Percentiles rank a stretch among this genome's conserved stretches.
Conservation (phyloP, 2,329 filamentous ascomycete species). For the Pseudogymnoascus sp. region DNA sequence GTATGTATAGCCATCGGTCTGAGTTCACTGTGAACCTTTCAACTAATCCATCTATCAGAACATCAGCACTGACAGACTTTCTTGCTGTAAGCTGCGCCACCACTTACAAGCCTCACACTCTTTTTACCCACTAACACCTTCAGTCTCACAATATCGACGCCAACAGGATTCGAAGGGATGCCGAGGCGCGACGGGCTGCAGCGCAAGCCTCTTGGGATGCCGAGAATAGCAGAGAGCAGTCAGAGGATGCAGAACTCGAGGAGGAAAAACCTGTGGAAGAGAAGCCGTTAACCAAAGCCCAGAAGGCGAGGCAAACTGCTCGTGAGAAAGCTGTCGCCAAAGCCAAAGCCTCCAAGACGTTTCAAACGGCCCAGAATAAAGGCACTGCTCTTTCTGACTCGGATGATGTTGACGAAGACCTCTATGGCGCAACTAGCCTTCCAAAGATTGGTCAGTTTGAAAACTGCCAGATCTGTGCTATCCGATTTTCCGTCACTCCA, state of each 20-base stretch:
- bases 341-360: conserved; percentile 52
- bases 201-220: conserved; percentile 28
- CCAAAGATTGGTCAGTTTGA: conserved; percentile 77
- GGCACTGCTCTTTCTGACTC: conserved; percentile 35
- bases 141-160: conserved; percentile 62
- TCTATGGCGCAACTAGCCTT: conserved; percentile 28
- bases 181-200: conserved; percentile 36
- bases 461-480: conserved; percentile 77
- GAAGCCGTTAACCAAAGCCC: conserved; percentile 21
- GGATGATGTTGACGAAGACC: conserved; percentile 26
- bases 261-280: conserved; percentile 30
- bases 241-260: conserved; percentile 36
- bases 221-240: not conserved
- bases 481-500: conserved; percentile 85
- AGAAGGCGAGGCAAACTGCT: conserved; percentile 31
- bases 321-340: conserved; percentile 49
- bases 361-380: conserved; percentile 33
- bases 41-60: conserved; percentile 28
- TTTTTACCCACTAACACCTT: not conserved
- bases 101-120: not conserved
- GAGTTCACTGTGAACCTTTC: conserved; percentile 4
- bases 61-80: conserved; percentile 61
- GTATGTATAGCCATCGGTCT: conserved; percentile 15
- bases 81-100: conserved; percentile 45
- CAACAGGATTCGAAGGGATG: conserved; percentile 42